These are phyloP conservation scores for Schoenoplectus tabernaemontani DNA, from an alignment of 202 grass and related monocot genomes.

Conservation along the genomic window DNA sequence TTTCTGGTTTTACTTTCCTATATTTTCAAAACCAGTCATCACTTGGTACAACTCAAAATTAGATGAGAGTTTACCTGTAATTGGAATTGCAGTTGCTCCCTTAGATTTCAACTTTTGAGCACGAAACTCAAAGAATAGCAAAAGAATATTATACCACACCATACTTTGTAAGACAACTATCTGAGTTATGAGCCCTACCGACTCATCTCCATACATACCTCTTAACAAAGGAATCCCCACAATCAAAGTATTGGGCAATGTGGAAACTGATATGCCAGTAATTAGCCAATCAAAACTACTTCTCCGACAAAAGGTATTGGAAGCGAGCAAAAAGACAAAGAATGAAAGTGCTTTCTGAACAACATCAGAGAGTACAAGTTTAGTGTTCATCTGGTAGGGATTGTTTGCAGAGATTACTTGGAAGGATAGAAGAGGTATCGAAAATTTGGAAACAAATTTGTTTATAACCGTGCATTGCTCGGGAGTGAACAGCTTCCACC, in stretches of 20 bases:
- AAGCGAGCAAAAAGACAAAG: conserved; percentile 37
- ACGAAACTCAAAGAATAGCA: conserved; percentile 64
- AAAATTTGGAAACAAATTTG: conserved; percentile 81
- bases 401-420: conserved; percentile 84
- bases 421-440: conserved; percentile 83
- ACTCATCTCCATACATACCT: conserved; percentile 89
- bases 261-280: conserved; percentile 77
- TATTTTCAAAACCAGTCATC: not conserved
- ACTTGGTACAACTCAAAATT: not conserved
- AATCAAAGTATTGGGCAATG: conserved; percentile 88
- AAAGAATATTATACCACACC: conserved; percentile 72
- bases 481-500: conserved; percentile 80
- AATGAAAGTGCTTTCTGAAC: conserved; percentile 59
- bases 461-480: conserved; percentile 82
- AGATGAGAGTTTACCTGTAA: conserved; percentile 39
- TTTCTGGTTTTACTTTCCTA: conserved; percentile 6
- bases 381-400: conserved; percentile 74
- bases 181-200: conserved; percentile 64
- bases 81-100: conserved; percentile 34
- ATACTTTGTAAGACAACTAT: conserved; percentile 93
- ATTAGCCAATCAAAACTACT: conserved; percentile 63
- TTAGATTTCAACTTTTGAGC: conserved; percentile 31
- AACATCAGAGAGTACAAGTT: conserved; percentile 68
- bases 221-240: conserved; percentile 83
- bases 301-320: conserved; percentile 37